Evolutionary conservation across 2,329 filamentous ascomycete genomes (phyloP).

Genomic region (Botrytis tulipae): DNA sequence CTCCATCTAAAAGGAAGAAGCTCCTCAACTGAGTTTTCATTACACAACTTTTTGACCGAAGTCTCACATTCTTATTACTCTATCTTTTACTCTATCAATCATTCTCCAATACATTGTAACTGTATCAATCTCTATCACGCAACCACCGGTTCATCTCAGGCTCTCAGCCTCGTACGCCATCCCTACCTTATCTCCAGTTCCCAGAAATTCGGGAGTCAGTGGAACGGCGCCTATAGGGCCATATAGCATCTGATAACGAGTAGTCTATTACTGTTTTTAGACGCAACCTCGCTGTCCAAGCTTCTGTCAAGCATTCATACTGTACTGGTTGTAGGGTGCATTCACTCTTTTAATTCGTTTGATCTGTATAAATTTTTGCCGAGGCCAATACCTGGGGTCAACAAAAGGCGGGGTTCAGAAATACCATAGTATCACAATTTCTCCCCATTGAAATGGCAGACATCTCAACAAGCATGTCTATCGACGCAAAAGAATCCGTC

Average conservation of each 20-base stretch:
- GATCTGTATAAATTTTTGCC: constrained; percentile 14
- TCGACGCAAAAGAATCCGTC: constrained; percentile 57
- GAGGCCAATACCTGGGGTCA: constrained; percentile 18
- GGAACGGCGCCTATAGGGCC: constrained; percentile 18
- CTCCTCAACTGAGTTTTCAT: constrained; percentile 24
- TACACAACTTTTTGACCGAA: constrained; percentile 22
- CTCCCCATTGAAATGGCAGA: constrained; percentile 20
- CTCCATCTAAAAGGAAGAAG: constrained; percentile 17
- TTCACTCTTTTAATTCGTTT: constrained; percentile 14
- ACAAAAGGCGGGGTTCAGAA: constrained; percentile 12
- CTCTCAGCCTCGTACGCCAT: constrained; percentile 21
- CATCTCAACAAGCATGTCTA: constrained; percentile 55
- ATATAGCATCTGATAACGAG: constrained; percentile 19
- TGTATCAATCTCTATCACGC: constrained; percentile 14
- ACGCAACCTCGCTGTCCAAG: constrained; percentile 18
- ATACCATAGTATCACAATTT: constrained; percentile 1
- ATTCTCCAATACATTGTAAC: not conserved
- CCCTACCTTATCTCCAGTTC: constrained; percentile 16
- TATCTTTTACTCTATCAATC: constrained; percentile 19
- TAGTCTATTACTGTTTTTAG: constrained; percentile 15
- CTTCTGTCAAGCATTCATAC: constrained; percentile 19
- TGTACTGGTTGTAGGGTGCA: constrained; percentile 9
- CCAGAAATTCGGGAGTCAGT: constrained; percentile 8
- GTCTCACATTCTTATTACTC: constrained; percentile 23
- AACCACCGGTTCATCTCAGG: constrained; percentile 4